Conservation (phyloP, 1,284 basidiomycete genomes). For the Heterobasidion parviporum region DNA sequence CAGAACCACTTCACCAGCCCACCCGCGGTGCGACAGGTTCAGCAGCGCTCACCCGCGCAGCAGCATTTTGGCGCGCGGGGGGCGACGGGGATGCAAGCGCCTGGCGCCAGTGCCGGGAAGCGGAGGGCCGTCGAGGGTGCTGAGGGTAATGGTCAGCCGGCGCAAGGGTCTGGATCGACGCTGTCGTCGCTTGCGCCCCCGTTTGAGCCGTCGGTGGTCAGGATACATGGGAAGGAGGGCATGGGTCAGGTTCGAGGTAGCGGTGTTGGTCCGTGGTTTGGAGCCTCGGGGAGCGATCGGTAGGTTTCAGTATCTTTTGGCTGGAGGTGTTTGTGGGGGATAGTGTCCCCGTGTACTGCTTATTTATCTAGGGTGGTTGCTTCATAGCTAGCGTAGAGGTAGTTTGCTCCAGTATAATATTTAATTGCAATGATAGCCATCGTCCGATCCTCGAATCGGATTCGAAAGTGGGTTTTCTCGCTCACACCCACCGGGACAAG, state of each 20-base stretch:
- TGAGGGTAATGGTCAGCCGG: background rate
- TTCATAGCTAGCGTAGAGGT: too few relatives aligned
- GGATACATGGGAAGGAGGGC: background rate
- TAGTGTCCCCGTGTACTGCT: background rate
- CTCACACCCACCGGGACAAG: too few relatives aligned
- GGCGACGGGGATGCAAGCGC: too few relatives aligned
- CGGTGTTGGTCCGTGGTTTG: background rate
- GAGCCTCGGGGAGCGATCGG: background rate
- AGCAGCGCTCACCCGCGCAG: background rate
- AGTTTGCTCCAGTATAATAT: too few relatives aligned
- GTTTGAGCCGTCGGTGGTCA: slow-evolving; percentile 20
- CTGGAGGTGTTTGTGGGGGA: background rate
- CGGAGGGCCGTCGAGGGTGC: background rate
- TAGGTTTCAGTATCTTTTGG: background rate
- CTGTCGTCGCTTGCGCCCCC: slow-evolving; percentile 24
- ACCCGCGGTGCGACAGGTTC: background rate
- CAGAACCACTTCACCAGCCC: slow-evolving; percentile 4
- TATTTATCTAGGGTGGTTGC: too few relatives aligned
- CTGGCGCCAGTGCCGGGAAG: background rate
- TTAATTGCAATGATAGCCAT: too few relatives aligned
- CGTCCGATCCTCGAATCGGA: too few relatives aligned
- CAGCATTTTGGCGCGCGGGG: too few relatives aligned
- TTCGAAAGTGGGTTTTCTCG: too few relatives aligned
- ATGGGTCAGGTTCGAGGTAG: background rate
- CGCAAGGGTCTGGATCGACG: slow-evolving; percentile 10